Conservation (phyloP, 129 eudicot genomes). For the Flaveria linearis region DNA sequence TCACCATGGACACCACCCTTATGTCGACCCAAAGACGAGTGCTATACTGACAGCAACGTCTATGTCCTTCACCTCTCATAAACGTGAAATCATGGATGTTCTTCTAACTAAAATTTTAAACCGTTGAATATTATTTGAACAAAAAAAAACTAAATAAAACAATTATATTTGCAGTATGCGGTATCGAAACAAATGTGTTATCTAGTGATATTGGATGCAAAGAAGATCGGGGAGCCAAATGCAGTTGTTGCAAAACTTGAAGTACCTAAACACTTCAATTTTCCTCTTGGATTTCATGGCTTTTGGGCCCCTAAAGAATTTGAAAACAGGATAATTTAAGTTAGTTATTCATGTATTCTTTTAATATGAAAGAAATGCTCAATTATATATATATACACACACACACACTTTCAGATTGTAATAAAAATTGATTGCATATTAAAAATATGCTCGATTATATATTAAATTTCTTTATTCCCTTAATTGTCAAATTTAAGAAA, state of each 20-base stretch:
- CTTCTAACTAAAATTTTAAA: not conserved
- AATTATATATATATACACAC: not conserved
- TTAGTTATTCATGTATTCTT: not conserved
- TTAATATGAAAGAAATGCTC: not conserved
- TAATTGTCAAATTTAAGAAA: too few species aligned
- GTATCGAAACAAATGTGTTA: conserved; percentile 68
- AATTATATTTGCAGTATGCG: conserved; percentile 64
- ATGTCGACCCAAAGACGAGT: too few species aligned
- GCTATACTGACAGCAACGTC: too few species aligned
- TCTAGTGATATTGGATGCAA: conserved; percentile 66
- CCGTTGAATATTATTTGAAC: not conserved
- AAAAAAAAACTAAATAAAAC: not conserved
- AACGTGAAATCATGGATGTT: too few species aligned
- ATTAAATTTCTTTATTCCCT: too few species aligned
- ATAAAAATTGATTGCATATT: too few species aligned
- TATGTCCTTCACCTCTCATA: too few species aligned
- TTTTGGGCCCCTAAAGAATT: conserved; percentile 58
- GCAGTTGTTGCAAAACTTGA: conserved; percentile 80
- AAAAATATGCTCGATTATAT: too few species aligned
- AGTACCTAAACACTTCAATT: conserved; percentile 72
- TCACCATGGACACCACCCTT: too few species aligned
- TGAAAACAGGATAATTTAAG: not conserved
- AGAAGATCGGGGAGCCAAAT: conserved; percentile 54
- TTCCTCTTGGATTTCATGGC: conserved; percentile 95
- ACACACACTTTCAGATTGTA: too few species aligned